A percentile compares a stretch with the other conserved stretches of the same genome.
These are phyloP conservation scores for Saitozyma sp. DNA, from an alignment of 768 basidiomycete species.

Conservation along the genomic window DNA sequence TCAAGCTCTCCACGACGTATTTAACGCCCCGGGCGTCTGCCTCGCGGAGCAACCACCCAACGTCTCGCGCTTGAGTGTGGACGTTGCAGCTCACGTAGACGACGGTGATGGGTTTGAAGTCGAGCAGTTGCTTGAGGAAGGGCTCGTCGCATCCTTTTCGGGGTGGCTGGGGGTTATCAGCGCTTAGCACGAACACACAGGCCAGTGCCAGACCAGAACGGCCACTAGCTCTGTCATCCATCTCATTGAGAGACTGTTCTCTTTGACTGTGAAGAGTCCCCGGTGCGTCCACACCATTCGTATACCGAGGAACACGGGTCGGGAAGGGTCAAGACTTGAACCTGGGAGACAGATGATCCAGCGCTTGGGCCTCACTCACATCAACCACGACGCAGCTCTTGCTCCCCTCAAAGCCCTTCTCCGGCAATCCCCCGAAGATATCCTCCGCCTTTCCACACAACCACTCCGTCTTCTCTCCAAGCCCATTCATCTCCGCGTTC, in stretches of 20 bases:
- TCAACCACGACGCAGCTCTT: slow-evolving; percentile 51
- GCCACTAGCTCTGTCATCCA: too few relatives aligned
- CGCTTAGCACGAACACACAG: background rate
- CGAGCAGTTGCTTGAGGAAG: slow-evolving; percentile 70
- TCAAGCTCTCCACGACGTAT: slow-evolving; percentile 77
- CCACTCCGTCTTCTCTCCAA: slow-evolving; percentile 55
- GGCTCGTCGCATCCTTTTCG: slow-evolving; percentile 85
- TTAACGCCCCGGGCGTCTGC: slow-evolving; percentile 54
- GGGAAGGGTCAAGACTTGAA: too few relatives aligned
- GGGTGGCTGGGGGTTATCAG: slow-evolving; percentile 69
- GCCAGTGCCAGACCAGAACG: too few relatives aligned
- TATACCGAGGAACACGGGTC: too few relatives aligned
- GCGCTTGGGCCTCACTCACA: slow-evolving; percentile 26
- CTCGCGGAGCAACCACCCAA: slow-evolving; percentile 67
- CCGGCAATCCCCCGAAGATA: slow-evolving; percentile 62
- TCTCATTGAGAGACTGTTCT: too few relatives aligned
- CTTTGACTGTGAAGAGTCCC: too few relatives aligned
- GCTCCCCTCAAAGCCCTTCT: slow-evolving; percentile 41
- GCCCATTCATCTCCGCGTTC: slow-evolving; percentile 55
- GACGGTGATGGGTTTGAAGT: slow-evolving; percentile 66
- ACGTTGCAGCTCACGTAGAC: slow-evolving; percentile 96
- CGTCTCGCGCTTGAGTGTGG: slow-evolving; percentile 73
- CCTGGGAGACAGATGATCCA: background rate
- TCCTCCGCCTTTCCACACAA: slow-evolving; percentile 77
- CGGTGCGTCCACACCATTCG: too few relatives aligned